Evolutionary conservation across 202 grass and related monocot genomes (phyloP).

Genomic region (Setaria viridis): DNA sequence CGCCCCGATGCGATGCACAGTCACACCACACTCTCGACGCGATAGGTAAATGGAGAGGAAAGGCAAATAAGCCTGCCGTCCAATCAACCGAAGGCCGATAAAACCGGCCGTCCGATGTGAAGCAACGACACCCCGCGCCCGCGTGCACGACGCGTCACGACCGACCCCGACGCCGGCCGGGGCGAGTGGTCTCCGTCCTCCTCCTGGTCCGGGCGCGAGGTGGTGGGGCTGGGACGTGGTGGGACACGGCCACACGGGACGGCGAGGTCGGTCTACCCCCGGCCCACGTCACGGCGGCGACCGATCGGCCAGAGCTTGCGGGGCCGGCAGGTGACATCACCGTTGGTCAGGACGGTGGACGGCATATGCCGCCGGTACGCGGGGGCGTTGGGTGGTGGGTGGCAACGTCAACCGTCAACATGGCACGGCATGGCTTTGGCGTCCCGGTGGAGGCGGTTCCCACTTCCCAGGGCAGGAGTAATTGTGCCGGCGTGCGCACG

Average conservation of each 20-base stretch:
- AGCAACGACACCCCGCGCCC: neutral
- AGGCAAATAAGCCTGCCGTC: neutral
- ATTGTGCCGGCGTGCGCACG: conserved; percentile 19
- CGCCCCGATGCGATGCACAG: conserved; percentile 32
- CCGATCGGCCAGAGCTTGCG: neutral
- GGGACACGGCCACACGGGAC: neutral
- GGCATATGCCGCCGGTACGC: neutral
- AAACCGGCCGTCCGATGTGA: neutral
- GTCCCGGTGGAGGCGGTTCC: neutral
- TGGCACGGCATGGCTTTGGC: neutral
- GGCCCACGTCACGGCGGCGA: conserved; percentile 23
- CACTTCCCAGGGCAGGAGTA: neutral
- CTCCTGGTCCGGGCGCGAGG: neutral
- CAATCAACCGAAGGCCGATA: neutral
- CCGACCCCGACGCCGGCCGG: neutral
- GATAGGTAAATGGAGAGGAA: neutral
- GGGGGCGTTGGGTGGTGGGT: neutral
- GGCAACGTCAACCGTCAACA: neutral
- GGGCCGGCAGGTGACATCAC: conserved; percentile 23
- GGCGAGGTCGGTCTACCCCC: neutral
- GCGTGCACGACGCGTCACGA: conserved; percentile 17
- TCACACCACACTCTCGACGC: conserved; percentile 7
- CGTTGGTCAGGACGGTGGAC: neutral
- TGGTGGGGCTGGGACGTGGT: neutral
- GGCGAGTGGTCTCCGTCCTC: neutral